These are phyloP conservation scores for Neoboletus subvelutipes DNA, from an alignment of 768 basidiomycete genomes.

Conservation along the genomic window DNA sequence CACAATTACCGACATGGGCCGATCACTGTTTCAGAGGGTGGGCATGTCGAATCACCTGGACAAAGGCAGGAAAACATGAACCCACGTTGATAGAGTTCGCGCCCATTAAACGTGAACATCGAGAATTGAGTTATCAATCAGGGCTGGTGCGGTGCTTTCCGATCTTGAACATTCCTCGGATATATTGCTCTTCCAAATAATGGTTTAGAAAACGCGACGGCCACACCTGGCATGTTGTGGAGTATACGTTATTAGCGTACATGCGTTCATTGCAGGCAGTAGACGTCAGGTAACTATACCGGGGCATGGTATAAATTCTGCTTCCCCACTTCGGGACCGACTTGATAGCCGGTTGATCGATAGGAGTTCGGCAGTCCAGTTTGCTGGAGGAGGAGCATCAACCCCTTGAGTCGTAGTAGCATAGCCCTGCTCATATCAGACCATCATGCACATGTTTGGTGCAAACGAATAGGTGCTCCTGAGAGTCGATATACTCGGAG, in stretches of 20 bases:
- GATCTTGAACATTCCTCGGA: slow-evolving; percentile 9
- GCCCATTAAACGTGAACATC: slow-evolving; percentile 11
- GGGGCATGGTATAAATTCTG: neutral
- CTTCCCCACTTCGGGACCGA: neutral
- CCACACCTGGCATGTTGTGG: neutral
- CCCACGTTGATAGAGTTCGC: slow-evolving; percentile 6
- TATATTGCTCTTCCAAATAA: neutral
- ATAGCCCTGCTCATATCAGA: slow-evolving; percentile 3
- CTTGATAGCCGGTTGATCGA: slow-evolving; percentile 9
- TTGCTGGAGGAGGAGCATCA: neutral
- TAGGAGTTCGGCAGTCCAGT: neutral
- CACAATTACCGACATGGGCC: neutral
- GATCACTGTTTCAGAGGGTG: neutral
- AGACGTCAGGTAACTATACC: slow-evolving; percentile 1
- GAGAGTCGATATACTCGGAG: neutral
- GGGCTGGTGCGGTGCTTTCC: neutral
- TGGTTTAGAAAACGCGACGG: neutral
- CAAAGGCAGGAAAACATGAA: neutral
- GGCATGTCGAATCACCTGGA: slow-evolving; percentile 2
- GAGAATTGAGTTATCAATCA: neutral
- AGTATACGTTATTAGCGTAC: slow-evolving; percentile 1
- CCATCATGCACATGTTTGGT: neutral
- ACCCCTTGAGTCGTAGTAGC: neutral
- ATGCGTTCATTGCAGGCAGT: neutral
- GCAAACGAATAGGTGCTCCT: neutral